Conservation (phyloP, 2,329 filamentous ascomycete genomes). For the Septoria linicola region DNA sequence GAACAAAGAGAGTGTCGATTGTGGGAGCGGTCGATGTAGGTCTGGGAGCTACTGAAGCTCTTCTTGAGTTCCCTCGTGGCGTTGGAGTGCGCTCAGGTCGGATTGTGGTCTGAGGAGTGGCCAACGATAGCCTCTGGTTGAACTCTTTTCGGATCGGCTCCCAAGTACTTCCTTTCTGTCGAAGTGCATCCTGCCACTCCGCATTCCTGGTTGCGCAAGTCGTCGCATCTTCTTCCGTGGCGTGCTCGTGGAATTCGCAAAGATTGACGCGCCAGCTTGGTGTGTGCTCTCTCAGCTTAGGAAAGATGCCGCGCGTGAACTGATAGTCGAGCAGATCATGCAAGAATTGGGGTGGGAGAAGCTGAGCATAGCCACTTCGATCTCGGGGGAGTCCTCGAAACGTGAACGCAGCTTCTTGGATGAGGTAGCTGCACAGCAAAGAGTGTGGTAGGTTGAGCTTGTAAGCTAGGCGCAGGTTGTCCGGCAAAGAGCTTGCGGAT, state of each 20-base stretch:
- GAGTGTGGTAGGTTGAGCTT: constrained; percentile 7
- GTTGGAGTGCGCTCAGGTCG: neutral
- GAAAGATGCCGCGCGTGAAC: constrained; percentile 9
- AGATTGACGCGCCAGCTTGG: constrained; percentile 9
- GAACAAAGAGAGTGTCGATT: neutral
- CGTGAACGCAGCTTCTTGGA: constrained; percentile 12
- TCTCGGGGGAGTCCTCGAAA: constrained; percentile 9
- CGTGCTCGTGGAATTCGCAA: constrained; percentile 5
- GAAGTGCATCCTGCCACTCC: constrained; percentile 6
- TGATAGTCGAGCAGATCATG: constrained; percentile 11
- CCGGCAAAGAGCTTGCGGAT: constrained; percentile 8
- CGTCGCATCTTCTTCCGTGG: neutral
- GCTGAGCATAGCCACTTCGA: constrained; percentile 7
- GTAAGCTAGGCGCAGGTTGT: constrained; percentile 5
- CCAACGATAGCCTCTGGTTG: neutral
- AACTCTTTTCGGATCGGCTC: constrained; percentile 9
- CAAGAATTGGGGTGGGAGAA: constrained; percentile 8
- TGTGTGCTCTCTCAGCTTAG: constrained; percentile 7
- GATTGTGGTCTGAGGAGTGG: neutral
- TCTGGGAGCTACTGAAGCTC: neutral
- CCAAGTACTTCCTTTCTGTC: constrained; percentile 8
- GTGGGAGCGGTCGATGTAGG: neutral
- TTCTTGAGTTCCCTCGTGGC: neutral
- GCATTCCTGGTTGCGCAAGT: neutral
- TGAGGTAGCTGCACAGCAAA: constrained; percentile 5